phyloP scores from a whole-genome alignment of 2,329 filamentous ascomycete genomes.

The Colletotrichum falcatum region DNA sequence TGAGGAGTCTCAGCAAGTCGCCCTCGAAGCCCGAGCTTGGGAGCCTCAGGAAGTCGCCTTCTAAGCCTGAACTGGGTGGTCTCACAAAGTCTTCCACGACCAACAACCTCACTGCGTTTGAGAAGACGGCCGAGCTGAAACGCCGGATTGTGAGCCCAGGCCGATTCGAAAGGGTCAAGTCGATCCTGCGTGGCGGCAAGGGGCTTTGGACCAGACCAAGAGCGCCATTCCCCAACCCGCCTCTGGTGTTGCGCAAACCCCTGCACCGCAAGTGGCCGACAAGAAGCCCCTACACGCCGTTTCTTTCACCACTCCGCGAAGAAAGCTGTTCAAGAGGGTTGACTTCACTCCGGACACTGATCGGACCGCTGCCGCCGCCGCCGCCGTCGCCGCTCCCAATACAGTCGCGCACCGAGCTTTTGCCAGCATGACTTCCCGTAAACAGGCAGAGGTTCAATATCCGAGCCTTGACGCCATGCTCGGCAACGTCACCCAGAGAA shows the following conservation, averaged over 20 bases:
- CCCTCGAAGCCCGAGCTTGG: slow-evolving; percentile 61
- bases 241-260: slow-evolving; percentile 58
- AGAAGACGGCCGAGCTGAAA: slow-evolving; percentile 50
- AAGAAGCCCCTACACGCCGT: slow-evolving; percentile 64
- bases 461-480: slow-evolving; percentile 48
- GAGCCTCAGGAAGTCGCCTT: slow-evolving; percentile 61
- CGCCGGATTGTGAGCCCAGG: slow-evolving; percentile 60
- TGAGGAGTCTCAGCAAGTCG: slow-evolving; percentile 53
- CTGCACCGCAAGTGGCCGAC: slow-evolving; percentile 55
- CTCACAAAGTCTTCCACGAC: slow-evolving; percentile 62
- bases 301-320: slow-evolving; percentile 74
- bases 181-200: slow-evolving; percentile 63
- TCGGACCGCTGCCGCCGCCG: slow-evolving; percentile 53
- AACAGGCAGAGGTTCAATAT: slow-evolving; percentile 50
- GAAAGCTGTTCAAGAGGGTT: slow-evolving; percentile 77
- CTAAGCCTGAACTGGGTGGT: slow-evolving; percentile 58
- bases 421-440: slow-evolving; percentile 58
- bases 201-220: slow-evolving; percentile 54
- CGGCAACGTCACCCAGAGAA: slow-evolving; percentile 45
- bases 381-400: slow-evolving; percentile 55
- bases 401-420: slow-evolving; percentile 55
- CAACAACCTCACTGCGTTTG: slow-evolving; percentile 54
- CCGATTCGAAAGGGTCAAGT: slow-evolving; percentile 68
- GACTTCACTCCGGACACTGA: slow-evolving; percentile 82
- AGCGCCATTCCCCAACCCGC: slow-evolving; percentile 62